Evolutionary conservation across 306 rosid genomes (phyloP).

Genomic region (Cyclanthera cordifolia): DNA sequence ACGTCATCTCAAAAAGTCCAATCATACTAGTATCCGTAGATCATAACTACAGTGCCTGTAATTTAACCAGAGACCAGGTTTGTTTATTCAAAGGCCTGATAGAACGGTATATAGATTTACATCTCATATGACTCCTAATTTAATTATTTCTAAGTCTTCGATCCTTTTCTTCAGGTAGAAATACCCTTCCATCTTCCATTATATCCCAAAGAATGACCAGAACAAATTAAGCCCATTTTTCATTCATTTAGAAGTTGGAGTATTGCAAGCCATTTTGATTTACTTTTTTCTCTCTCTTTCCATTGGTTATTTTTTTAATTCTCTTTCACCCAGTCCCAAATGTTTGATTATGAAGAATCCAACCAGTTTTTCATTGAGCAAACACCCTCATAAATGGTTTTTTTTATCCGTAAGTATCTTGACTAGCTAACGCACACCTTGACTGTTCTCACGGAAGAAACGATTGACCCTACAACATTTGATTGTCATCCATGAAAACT

Average conservation of each 20-base stretch:
- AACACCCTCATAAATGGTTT: background rate
- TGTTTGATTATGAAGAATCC: background rate
- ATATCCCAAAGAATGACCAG: background rate
- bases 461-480: no score
- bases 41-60: background rate
- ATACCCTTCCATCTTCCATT: background rate
- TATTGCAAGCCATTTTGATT: background rate
- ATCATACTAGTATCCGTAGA: background rate
- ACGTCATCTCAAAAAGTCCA: background rate
- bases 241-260: slow-evolving; percentile 3
- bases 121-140: background rate
- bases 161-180: background rate
- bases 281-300: background rate
- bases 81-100: background rate
- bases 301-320: background rate
- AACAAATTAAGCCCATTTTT: background rate
- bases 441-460: no score
- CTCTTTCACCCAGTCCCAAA: background rate
- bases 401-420: no score
- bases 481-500: no score
- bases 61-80: background rate
- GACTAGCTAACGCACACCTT: no score
- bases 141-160: background rate
- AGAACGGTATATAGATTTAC: background rate
- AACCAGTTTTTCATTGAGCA: background rate